A percentile compares a stretch with the other conserved stretches of the same genome.
Evolutionary conservation across 257 asterid species (phyloP).

Genomic region (Pogostemon cablin): DNA sequence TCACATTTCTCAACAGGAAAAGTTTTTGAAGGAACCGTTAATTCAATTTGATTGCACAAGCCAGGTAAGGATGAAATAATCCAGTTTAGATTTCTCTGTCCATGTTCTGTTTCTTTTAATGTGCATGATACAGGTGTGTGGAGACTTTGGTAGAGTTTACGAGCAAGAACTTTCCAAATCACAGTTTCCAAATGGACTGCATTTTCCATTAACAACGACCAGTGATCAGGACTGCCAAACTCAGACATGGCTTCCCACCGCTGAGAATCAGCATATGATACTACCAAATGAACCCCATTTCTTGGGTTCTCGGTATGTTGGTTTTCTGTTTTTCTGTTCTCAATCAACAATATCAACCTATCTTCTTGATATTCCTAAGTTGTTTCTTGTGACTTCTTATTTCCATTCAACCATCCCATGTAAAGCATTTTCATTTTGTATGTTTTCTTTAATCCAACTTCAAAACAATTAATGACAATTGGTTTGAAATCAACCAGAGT

Average conservation of each 20-base stretch:
- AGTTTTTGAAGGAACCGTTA: constrained; percentile 46
- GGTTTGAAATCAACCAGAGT: background rate
- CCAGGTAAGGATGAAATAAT: constrained; percentile 48
- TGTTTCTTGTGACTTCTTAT: no score
- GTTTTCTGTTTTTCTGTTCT: background rate
- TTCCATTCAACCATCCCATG: no score
- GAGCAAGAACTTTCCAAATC: constrained; percentile 33
- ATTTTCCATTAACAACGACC: constrained; percentile 46
- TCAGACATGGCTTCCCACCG: constrained; percentile 56
- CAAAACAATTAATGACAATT: background rate
- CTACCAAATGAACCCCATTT: constrained; percentile 55
- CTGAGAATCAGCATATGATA: constrained; percentile 55
- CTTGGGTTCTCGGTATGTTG: constrained; percentile 53
- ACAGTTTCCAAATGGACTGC: constrained; percentile 55
- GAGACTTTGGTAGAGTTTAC: constrained; percentile 30
- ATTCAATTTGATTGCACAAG: constrained; percentile 57
- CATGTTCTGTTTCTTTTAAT: background rate
- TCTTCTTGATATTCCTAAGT: no score
- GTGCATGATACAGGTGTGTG: constrained; percentile 25
- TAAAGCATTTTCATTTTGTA: no score
- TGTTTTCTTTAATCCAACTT: no score
- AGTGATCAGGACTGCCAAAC: constrained; percentile 53
- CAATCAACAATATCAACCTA: background rate
- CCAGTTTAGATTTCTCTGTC: constrained; percentile 1
- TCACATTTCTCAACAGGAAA: constrained; percentile 43